Percentiles rank a stretch among this genome's conserved stretches.
These are phyloP conservation scores for Akanthomyces lecanii DNA, from an alignment of 2,329 filamentous ascomycete genomes.

Conservation along the genomic window DNA sequence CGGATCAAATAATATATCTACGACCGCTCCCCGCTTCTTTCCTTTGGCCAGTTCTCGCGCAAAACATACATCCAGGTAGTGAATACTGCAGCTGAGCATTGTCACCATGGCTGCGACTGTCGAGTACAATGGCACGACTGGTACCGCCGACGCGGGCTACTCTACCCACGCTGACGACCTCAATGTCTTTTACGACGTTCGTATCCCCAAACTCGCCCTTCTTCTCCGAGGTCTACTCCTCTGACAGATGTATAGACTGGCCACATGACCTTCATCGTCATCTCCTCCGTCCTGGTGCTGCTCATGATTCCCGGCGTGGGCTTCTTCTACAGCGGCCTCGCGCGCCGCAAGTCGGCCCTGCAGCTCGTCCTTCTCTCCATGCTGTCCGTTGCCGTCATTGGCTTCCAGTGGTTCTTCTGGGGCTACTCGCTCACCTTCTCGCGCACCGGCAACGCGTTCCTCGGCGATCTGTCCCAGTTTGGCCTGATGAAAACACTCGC, in stretches of 20 bases:
- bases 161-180: conserved; percentile 58
- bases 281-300: conserved; percentile 72
- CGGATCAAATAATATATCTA: background rate
- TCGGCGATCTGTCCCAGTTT: conserved; percentile 77
- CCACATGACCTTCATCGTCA: conserved; percentile 78
- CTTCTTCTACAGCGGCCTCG: conserved; percentile 91
- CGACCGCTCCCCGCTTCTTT: background rate
- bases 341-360: conserved; percentile 82
- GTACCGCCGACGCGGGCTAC: conserved; percentile 48
- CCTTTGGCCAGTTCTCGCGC: background rate
- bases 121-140: conserved; percentile 49
- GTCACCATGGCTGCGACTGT: conserved; percentile 25
- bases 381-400: conserved; percentile 73
- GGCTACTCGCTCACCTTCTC: conserved; percentile 85
- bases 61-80: conserved; percentile 4
- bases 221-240: conserved; percentile 19
- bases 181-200: conserved; percentile 79
- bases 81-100: background rate
- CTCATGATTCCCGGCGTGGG: conserved; percentile 93
- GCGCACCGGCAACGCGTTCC: conserved; percentile 70
- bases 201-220: background rate
- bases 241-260: conserved; percentile 52
- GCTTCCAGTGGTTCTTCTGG: conserved; percentile 97
- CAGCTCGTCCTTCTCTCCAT: conserved; percentile 82
- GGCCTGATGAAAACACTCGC: conserved; percentile 74